Evolutionary conservation across 768 basidiomycete species (phyloP), one percentile per base, ranked within the genome.

Genomic region (Podaxis sp.): DNA sequence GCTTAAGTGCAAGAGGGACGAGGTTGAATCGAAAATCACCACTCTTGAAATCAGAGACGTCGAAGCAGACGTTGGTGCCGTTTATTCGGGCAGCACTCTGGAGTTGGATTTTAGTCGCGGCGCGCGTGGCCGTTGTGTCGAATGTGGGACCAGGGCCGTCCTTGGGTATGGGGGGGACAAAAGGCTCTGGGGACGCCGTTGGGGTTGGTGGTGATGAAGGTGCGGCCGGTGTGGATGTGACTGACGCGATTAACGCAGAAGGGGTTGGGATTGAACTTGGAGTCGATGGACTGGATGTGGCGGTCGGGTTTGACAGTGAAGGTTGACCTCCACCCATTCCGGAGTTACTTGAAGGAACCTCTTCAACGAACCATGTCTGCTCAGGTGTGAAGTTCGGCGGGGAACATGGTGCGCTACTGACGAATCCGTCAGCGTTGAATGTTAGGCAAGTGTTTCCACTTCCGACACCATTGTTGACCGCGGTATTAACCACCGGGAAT

Each of bases 311-410:
- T 20, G 17, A 8, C 17, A 20, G 44, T 22, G 44, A 0, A 6
- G 20, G n/a, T 15, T 46, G 44, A 20, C 7, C 40, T 12, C 15
- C 40, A 41, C 12, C 4, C 11, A n/a, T 5, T 7, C 5, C 44
- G 7, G 44, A 20, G 15, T 17, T 26, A 48, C 41, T 44, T n/a
- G 26, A 41, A n/a, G 59, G 30, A 37, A 53, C 52, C 30, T 53
- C 52, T 17, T 53, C 66, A 13, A 70, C 59, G 37, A 71, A 60
- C 72, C 72, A 73, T 8, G 69, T 69, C 49, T 73, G 72, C 36
- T 72, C 67, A 15, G 68, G 68, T 2, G 69, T 70, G 57, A 73
- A 71, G 33, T 66, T 55, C 3, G 69, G 72, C 24, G 72, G 71
- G 13, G 70, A 28, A 52, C 72, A 73, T 41, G 72, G 68, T 1